Base-by-base conservation (phyloP, 1,284 basidiomycete genomes). In the Malassezia obtusa region DNA sequence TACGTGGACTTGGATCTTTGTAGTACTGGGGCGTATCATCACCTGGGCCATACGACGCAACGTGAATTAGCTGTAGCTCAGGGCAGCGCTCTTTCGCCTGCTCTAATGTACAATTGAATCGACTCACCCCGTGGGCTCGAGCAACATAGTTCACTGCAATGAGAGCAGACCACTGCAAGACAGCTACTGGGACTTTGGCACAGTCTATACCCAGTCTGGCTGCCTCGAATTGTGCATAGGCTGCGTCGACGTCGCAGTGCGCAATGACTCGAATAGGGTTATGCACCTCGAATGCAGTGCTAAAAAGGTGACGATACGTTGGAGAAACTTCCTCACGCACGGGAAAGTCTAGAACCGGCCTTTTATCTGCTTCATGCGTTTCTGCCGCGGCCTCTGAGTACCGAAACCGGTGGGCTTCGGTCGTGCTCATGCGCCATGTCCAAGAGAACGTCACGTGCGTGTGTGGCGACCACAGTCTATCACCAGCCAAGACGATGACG, bases 91-190 rank as follows among this genome's bases (percentile, higher is more conserved):
- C 84, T 75, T 83, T 81, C 6, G 90, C 87, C 28, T 50, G 61
- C 58, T 60, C 51, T 17, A 57, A 52, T 44, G 62, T 67, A 26
- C 59, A 60, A 33, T 67, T 66, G 51, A 64, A 65, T 22, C 90
- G 78, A 19, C 86, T 87, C 67, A 98, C 91, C 3, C 85, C 91
- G 65, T 80, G 92, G 67, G 83, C 84, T 52, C 92, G 80, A 0
- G 94, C 92, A 3, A 89, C 85, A 72, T 98, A 98, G 75, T 91
- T 94, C 59, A 98, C 86, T 0, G 94, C 94, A 57, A 99, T 98
- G 6, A 81, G 75, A 15, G 77, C 77, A 47, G 87, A 55, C 94
- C 94, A 98, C 71, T 98, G 92, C 41, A 86, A 81, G 5, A 94
- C 91, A 9, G 91, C 88, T 12, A 96, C 79, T 0, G 92, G 90